Evolutionary conservation across 352 stramenopile genomes (phyloP).

Genomic region (Globisporangium paroecandrum): DNA sequence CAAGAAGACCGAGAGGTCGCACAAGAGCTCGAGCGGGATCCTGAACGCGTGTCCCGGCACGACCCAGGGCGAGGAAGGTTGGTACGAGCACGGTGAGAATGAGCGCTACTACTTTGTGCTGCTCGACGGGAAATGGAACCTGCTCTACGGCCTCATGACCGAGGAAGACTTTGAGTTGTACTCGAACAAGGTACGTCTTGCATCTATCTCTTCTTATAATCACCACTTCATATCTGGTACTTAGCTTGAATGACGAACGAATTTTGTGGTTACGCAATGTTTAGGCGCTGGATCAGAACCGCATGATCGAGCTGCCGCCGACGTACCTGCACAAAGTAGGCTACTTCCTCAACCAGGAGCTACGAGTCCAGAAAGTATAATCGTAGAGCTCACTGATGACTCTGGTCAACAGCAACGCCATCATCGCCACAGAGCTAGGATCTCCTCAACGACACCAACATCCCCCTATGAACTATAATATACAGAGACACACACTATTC

Average conservation of each 20-base stretch:
- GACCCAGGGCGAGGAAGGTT: conserved; percentile 80
- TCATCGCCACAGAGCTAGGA: neutral
- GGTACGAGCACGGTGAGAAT: conserved; percentile 86
- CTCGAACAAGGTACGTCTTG: conserved; percentile 51
- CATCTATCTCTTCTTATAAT: neutral
- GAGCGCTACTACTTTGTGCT: conserved; percentile 87
- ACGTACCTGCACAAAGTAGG: conserved; percentile 83
- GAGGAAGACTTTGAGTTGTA: conserved; percentile 81
- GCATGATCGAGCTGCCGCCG: conserved; percentile 62
- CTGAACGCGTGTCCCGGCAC: conserved; percentile 77
- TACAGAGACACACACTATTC: neutral
- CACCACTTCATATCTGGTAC: neutral
- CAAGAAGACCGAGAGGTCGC: conserved; percentile 62
- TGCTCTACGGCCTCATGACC: conserved; percentile 82
- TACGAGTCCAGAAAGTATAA: conserved; percentile 68
- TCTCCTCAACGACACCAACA: neutral
- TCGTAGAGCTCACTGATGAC: neutral
- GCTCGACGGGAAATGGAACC: conserved; percentile 79
- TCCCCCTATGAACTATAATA: neutral
- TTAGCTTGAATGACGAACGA: neutral
- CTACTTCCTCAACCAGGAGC: conserved; percentile 67
- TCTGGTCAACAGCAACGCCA: neutral
- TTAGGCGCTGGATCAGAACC: conserved; percentile 64
- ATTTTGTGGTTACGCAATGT: neutral
- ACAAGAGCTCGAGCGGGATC: conserved; percentile 73